Conservation (phyloP, 2,329 filamentous ascomycete genomes). For the Xylariaceae sp. region DNA sequence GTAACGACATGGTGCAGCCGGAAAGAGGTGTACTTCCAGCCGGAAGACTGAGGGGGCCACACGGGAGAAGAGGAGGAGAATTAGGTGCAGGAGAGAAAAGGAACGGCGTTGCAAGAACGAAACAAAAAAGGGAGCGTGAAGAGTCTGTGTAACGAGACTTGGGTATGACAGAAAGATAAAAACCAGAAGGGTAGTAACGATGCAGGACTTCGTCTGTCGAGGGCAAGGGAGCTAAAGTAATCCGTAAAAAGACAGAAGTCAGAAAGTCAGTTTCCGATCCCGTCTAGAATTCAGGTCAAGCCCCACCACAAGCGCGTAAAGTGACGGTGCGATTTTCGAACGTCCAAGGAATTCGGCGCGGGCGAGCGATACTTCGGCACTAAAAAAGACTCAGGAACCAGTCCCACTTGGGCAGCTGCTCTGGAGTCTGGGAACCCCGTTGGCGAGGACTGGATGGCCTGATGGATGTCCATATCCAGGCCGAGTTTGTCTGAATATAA, state of each 20-base stretch:
- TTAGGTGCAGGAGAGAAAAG: not conserved
- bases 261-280: no score
- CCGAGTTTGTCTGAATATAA: no score
- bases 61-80: not conserved
- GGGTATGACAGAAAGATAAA: no score
- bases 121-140: no score
- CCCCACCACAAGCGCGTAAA: not conserved
- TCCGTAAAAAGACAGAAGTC: not conserved
- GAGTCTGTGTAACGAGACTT: no score
- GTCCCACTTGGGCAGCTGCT: not conserved
- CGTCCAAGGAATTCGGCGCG: no score
- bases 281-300: not conserved
- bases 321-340: not conserved
- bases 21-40: not conserved
- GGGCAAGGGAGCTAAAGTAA: not conserved
- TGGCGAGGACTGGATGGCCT: no score
- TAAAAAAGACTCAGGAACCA: not conserved
- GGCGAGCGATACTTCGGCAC: not conserved
- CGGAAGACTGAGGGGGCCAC: not conserved
- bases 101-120: not conserved
- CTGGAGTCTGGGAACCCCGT: no score
- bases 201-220: no score
- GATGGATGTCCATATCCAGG: no score
- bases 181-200: no score
- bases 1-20: conserved; percentile 34